Evolutionary conservation across 345 rosid species (phyloP).

Genomic region (Eucalyptus victrix): DNA sequence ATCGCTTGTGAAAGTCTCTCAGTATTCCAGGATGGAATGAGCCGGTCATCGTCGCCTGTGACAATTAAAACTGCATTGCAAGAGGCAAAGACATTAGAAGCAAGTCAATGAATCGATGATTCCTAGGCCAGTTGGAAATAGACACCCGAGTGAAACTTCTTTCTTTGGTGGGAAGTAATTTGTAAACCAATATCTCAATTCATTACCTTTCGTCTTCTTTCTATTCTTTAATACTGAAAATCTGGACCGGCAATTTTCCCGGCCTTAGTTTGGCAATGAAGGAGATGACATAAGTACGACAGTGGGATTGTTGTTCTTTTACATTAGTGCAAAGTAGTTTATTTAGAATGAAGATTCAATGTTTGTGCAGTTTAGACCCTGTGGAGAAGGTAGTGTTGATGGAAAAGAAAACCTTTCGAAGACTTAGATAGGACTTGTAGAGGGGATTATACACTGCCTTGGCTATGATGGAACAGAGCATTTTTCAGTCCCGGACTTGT

Average conservation of each 20-base stretch:
- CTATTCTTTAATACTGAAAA: not conserved
- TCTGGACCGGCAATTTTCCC: not conserved
- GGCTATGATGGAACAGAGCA: not conserved
- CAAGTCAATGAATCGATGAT: not conserved
- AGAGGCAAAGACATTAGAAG: not conserved
- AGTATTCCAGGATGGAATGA: conserved; percentile 86
- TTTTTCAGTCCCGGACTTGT: not conserved
- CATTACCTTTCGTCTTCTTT: not conserved
- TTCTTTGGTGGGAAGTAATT: not conserved
- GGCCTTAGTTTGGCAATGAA: not conserved
- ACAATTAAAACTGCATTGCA: conserved; percentile 43
- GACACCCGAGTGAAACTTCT: not conserved
- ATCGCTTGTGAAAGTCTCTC: conserved; percentile 54
- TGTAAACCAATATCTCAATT: not conserved
- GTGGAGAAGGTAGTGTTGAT: not conserved
- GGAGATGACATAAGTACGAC: not conserved
- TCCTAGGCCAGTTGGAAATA: not conserved
- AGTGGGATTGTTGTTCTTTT: not conserved
- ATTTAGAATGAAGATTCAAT: not conserved
- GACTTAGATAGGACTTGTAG: not conserved
- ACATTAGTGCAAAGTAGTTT: not conserved
- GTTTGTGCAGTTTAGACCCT: not conserved
- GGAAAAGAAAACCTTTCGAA: not conserved
- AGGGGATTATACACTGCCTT: not conserved
- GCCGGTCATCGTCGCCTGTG: conserved; percentile 63